Percentiles rank a stretch among this genome's conserved stretches.
Evolutionary conservation across 495 filamentous ascomycete species (phyloP).

Genomic region (Aspergillus hancockii): DNA sequence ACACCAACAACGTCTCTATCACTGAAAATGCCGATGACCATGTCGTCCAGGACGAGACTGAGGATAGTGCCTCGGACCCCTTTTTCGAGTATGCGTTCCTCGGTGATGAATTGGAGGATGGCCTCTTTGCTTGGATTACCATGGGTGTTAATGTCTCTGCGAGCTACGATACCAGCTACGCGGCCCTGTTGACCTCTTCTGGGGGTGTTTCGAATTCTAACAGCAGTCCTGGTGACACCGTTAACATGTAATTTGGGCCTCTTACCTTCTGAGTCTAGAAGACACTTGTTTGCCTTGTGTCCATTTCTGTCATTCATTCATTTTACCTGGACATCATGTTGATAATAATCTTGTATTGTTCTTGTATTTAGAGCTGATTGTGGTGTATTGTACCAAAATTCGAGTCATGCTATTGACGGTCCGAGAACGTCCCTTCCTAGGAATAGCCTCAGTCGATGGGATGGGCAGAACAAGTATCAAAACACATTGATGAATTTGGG

Average conservation of each 20-base stretch:
- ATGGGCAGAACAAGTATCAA: too few species aligned
- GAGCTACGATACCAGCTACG: constrained; percentile 21
- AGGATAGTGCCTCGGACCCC: constrained; percentile 54
- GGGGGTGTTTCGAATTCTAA: not conserved
- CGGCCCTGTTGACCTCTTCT: not conserved
- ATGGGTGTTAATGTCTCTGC: constrained; percentile 53
- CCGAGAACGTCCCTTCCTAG: too few species aligned
- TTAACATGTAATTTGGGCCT: too few species aligned
- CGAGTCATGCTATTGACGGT: too few species aligned
- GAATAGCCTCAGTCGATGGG: too few species aligned
- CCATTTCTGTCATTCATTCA: too few species aligned
- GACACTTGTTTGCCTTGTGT: too few species aligned
- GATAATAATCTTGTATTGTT: not conserved
- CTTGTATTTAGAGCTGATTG: not conserved
- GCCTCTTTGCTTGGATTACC: constrained; percentile 57
- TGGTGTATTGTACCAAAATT: too few species aligned
- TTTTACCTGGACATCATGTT: too few species aligned
- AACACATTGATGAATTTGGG: too few species aligned
- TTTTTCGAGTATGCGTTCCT: constrained; percentile 58
- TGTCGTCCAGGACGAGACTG: constrained; percentile 47
- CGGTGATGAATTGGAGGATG: constrained; percentile 53
- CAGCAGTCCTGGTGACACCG: not conserved
- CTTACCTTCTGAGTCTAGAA: too few species aligned
- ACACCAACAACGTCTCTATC: constrained; percentile 48
- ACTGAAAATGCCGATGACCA: constrained; percentile 52